A percentile compares a stretch with the other conserved stretches of the same genome.
Evolutionary conservation across 352 stramenopile genomes (phyloP).

Genomic region (Globisporangium parvum): DNA sequence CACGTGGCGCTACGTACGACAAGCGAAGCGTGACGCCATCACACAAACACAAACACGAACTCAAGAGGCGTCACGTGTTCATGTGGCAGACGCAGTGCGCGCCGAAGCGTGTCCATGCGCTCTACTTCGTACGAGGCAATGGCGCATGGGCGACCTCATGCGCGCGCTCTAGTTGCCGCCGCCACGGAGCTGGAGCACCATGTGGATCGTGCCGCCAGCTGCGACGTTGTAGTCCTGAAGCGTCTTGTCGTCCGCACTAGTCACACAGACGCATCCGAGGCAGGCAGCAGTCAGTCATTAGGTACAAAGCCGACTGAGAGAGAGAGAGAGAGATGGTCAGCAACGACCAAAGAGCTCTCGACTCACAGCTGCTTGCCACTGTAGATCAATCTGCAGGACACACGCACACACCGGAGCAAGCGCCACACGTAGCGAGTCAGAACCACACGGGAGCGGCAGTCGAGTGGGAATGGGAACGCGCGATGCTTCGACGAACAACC

Average conservation of each 20-base stretch:
- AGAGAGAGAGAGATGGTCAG: too few species aligned
- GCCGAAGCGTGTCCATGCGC: too few species aligned
- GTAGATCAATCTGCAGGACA: slow-evolving; percentile 91
- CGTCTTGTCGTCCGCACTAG: slow-evolving; percentile 92
- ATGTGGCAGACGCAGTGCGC: too few species aligned
- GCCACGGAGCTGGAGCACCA: slow-evolving; percentile 97
- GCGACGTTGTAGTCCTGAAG: slow-evolving; percentile 96
- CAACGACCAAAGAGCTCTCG: neutral
- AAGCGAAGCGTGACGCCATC: too few species aligned
- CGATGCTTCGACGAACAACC: too few species aligned
- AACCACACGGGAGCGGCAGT: neutral
- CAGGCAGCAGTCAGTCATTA: too few species aligned
- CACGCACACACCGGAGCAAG: neutral
- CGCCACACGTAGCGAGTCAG: neutral
- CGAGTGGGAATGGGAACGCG: too few species aligned
- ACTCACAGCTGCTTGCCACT: slow-evolving; percentile 93
- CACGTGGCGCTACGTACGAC: too few species aligned
- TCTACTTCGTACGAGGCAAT: neutral
- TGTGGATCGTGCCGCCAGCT: slow-evolving; percentile 97
- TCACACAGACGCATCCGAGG: slow-evolving; percentile 3
- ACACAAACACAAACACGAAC: too few species aligned
- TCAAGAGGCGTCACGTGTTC: too few species aligned
- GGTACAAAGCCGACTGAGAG: too few species aligned
- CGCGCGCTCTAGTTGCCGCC: slow-evolving; percentile 63
- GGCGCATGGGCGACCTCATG: neutral